These are phyloP conservation scores for Colletotrichum orchidophilum DNA, from an alignment of 2,329 filamentous ascomycete species.

Conservation along the genomic window DNA sequence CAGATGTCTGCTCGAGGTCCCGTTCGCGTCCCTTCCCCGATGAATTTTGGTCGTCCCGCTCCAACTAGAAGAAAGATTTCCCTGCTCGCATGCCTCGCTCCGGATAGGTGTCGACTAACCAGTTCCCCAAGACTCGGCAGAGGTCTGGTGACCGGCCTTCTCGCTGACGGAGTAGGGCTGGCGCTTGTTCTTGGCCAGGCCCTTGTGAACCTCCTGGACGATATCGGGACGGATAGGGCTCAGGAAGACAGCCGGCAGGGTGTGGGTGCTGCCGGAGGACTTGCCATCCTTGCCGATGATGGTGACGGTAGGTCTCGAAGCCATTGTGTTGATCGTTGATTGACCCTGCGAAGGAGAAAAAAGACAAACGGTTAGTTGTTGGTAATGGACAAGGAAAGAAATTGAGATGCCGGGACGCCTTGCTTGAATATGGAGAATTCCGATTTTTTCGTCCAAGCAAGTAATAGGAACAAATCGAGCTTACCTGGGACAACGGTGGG, in stretches of 20 bases:
- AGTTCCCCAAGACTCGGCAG: slow-evolving; percentile 99
- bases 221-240: slow-evolving; percentile 98
- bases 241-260: slow-evolving; percentile 96
- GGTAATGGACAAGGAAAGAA: slow-evolving; percentile 13
- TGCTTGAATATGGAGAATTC: slow-evolving; percentile 12
- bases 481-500: slow-evolving; percentile 53
- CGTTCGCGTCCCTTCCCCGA: background rate
- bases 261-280: slow-evolving; percentile 87
- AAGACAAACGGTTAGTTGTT: slow-evolving; percentile 29
- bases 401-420: slow-evolving; percentile 17
- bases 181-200: slow-evolving; percentile 99
- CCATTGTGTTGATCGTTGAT: slow-evolving; percentile 70
- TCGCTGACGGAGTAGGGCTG: slow-evolving; percentile 99
- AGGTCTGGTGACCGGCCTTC: slow-evolving; percentile 99
- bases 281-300: slow-evolving; percentile 97
- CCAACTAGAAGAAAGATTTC: background rate
- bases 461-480: slow-evolving; percentile 27
- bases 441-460: background rate
- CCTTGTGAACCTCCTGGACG: slow-evolving; percentile 98
- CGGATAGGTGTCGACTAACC: slow-evolving; percentile 67
- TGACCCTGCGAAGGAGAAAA: slow-evolving; percentile 27
- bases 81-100: background rate
- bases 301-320: slow-evolving; percentile 96
- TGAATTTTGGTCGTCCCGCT: background rate
- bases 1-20: slow-evolving; percentile 20